Base-by-base conservation (phyloP, 495 filamentous ascomycete species). In the Penicillium bialowiezense region DNA sequence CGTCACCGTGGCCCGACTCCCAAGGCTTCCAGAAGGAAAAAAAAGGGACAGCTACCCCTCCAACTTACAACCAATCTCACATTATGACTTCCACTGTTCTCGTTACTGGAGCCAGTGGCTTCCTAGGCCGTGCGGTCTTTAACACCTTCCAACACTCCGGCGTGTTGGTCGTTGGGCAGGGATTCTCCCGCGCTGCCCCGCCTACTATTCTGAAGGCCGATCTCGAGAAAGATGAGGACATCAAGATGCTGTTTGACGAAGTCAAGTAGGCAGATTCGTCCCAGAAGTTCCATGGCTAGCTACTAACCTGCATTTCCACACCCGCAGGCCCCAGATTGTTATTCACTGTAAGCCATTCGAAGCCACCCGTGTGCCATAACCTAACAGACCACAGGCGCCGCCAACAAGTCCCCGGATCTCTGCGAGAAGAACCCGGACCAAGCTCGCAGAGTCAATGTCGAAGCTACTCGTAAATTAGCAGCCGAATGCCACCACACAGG, bases 381-480 rank as follows among this genome's bases (percentile, higher is more conserved):
- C 45, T 36, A 43, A 24, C 15, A 13, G 17, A 8, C 29, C 7
- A 26, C 54, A 91, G 85, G 89, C 67, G 91, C 91, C 24, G 91
- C 91, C n/a, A 91, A 96, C 53, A 85, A 89, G 52, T 93, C 83
- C 56, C 91, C 91, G 2, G 91, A 97, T 56, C 83, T 85, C 58
- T 90, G 88, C 63, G 86, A 90, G 51, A 74, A 80, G 38, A 82
- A 96, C 58, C 91, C 90, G 18, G 81, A 84, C 33, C 84, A 84
- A 51, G 87, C 89, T 0, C 81, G 82, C 48, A 77, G 71, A 28
- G 69, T 96, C 52, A 97, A 97, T 62, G 80, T 92, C 20, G 77
- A 82, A 4, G 85, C 89, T 8, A 82, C 88, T 13, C 72, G 74
- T 24, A 56, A 61, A 17, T 81, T 97, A 15, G 90, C 91, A 15